Evolutionary conservation across 352 stramenopile species (phyloP).

Genomic region (Phytopythium cucurbitacearum): DNA sequence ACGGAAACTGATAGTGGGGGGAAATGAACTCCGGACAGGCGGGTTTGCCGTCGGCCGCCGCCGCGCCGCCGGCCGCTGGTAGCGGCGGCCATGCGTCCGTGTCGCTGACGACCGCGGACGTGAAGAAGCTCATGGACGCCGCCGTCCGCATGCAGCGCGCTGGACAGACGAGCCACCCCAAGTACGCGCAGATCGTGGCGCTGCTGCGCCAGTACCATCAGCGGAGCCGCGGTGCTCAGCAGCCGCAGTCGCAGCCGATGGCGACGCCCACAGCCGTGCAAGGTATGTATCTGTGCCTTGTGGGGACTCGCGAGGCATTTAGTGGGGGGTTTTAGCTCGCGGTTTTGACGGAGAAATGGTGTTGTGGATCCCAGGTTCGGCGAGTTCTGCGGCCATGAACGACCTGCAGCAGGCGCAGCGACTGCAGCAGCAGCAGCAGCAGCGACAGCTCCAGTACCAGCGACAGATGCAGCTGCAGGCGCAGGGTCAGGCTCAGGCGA

Average conservation of each 20-base stretch:
- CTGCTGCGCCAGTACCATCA: conserved; percentile 76
- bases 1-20: no score
- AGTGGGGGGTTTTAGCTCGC: conserved; percentile 8
- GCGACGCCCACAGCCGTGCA: background rate
- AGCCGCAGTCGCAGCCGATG: conserved; percentile 11
- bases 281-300: background rate
- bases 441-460: conserved; percentile 13
- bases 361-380: no score
- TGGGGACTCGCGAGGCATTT: conserved; percentile 10
- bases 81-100: conserved; percentile 7
- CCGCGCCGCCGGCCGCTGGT: background rate
- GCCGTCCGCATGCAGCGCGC: conserved; percentile 77
- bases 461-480: conserved; percentile 20
- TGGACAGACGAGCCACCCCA: conserved; percentile 73
- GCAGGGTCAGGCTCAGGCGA: conserved; percentile 3
- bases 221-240: conserved; percentile 13
- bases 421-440: conserved; percentile 26
- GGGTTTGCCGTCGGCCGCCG: no score
- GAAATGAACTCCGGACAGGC: no score
- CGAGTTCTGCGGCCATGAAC: background rate
- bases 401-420: conserved; percentile 16
- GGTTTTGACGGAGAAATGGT: conserved; percentile 3
- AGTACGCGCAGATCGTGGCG: conserved; percentile 82
- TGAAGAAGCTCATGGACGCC: conserved; percentile 81
- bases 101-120: conserved; percentile 54